These are phyloP conservation scores for Venturia nashicola DNA, from an alignment of 2,329 filamentous ascomycete genomes.

Conservation along the genomic window DNA sequence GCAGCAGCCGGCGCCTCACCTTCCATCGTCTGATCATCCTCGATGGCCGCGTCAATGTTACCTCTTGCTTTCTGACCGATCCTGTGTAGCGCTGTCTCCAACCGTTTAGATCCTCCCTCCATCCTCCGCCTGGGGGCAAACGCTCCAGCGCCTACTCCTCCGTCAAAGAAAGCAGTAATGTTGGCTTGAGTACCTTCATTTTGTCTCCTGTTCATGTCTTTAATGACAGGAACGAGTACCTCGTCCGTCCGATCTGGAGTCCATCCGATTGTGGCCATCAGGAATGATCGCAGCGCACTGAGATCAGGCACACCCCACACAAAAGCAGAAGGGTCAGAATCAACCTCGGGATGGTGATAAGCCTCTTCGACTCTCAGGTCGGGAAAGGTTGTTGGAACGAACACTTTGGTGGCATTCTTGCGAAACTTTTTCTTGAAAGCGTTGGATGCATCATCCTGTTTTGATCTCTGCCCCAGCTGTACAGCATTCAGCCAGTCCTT, in stretches of 20 bases:
- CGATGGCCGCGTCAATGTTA: not conserved
- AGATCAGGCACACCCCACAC: conserved; percentile 95
- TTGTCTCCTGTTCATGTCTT: conserved; percentile 84
- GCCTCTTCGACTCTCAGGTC: conserved; percentile 66
- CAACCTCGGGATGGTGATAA: conserved; percentile 78
- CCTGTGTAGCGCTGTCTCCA: conserved; percentile 62
- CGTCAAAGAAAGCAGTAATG: conserved; percentile 85
- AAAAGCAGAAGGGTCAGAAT: conserved; percentile 63
- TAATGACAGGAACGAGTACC: conserved; percentile 86
- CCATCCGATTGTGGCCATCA: conserved; percentile 93
- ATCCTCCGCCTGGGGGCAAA: conserved; percentile 58
- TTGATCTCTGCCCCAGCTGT: conserved; percentile 53
- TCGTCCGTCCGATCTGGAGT: conserved; percentile 84
- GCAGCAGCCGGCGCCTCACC: not conserved
- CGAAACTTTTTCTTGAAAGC: conserved; percentile 79
- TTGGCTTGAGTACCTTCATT: conserved; percentile 90
- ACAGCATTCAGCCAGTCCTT: conserved; percentile 77
- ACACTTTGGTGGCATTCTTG: conserved; percentile 69
- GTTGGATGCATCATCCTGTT: conserved; percentile 40
- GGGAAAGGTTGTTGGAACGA: conserved; percentile 71
- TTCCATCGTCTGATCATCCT: not conserved
- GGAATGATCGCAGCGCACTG: conserved; percentile 66
- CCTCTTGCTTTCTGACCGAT: conserved; percentile 28
- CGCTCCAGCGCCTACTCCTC: conserved; percentile 55
- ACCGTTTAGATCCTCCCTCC: conserved; percentile 56